Evolutionary conservation across 2,329 filamentous ascomycete genomes (phyloP), one percentile per base, ranked within the genome.

Genomic region (Ramichloridium luteum): DNA sequence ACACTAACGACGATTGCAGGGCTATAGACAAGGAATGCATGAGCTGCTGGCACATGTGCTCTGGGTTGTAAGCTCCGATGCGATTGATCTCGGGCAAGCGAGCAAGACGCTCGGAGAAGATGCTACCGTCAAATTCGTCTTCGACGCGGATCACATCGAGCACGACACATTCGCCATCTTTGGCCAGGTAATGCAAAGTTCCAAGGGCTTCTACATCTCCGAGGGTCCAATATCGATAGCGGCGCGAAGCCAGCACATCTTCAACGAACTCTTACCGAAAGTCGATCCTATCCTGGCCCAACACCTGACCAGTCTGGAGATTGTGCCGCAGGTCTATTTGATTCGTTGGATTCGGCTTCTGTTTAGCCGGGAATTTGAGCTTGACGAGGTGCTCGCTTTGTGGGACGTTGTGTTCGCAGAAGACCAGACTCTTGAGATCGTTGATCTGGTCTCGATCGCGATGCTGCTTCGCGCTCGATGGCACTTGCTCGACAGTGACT

Each of bases 11-110:
- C n/a, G n/a, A n/a, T n/a, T n/a, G n/a, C n/a, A 23, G 20, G 84
- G 84, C 11, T 98, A 98, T 54, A 75, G 90, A n/a, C 90, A 98
- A 60, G 90, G 90, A 8, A 98, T 98, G 88, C 90, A 98, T 54
- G 90, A 98, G 58, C 65, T 98, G 26, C 66, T 96, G 10, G 90
- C 90, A 0, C 86, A 90, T 0, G 75, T 98, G 22, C 63, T 94
- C 5, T 84, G 84, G 68, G 80, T 84, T 2, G 62, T 96, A 4
- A 75, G 86, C 45, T 68, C 77, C 45, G 90, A 98, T 59, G 79
- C 86, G 5, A 64, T 93, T 30, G 68, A 81, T 32, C 3, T 43
- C 46, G 27, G 50, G 57, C 26, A 41, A 6, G 37, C 37, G 6
- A 49, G 46, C 35, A 49, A 48, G 37, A 43, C 44, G 2, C 31